Evolutionary conservation across 306 rosid species (phyloP).

Genomic region (Pyrus pyrifolia): DNA sequence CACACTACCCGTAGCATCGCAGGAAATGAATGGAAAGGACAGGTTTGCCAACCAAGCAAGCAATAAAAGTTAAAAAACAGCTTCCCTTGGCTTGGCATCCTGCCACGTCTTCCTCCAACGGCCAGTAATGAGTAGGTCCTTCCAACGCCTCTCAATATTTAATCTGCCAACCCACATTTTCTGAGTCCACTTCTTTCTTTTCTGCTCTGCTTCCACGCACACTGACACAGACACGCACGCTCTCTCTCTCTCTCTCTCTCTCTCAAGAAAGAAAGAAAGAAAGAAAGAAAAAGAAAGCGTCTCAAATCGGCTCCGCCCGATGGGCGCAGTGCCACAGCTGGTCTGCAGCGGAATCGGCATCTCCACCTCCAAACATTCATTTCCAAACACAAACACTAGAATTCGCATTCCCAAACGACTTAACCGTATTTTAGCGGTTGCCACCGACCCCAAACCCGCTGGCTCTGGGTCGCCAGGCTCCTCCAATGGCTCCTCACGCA

Average conservation of each 20-base stretch:
- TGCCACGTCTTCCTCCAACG: constrained; percentile 36
- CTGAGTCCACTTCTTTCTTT: neutral
- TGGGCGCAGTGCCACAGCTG: constrained; percentile 75
- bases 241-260: neutral
- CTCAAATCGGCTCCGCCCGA: constrained; percentile 24
- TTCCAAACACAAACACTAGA: neutral
- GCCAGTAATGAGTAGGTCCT: constrained; percentile 8
- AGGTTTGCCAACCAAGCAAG: too few relatives aligned
- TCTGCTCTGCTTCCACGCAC: neutral
- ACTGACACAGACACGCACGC: neutral
- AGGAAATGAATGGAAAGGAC: too few relatives aligned
- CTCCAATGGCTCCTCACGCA: constrained; percentile 43
- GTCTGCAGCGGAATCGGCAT: constrained; percentile 48
- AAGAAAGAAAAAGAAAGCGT: neutral
- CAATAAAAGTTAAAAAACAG: too few relatives aligned
- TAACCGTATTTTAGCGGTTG: constrained; percentile 46
- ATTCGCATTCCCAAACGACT: constrained; percentile 40
- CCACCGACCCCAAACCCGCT: constrained; percentile 60
- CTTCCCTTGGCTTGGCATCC: neutral
- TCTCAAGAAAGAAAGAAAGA: neutral
- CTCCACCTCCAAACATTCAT: constrained; percentile 20
- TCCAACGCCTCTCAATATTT: constrained; percentile 9
- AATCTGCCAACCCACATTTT: neutral
- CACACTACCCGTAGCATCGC: too few relatives aligned
- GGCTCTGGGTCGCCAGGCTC: neutral